Conservation (phyloP, 768 basidiomycete genomes). For the Tulasnella sp. region DNA sequence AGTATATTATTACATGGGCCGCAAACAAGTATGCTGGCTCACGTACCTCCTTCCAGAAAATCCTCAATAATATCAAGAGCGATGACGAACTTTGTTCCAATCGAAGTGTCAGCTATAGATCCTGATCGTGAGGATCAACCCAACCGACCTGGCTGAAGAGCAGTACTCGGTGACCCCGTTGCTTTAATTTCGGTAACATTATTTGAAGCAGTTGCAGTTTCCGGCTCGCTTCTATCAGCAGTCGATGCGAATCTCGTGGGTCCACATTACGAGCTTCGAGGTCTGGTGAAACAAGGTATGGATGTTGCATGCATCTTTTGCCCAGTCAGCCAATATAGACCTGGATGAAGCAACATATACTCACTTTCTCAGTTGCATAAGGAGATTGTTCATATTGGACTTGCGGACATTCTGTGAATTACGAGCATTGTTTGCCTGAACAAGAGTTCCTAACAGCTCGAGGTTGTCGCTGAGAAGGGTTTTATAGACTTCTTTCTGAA, state of each 20-base stretch:
- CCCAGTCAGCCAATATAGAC: background rate
- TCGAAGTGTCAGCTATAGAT: background rate
- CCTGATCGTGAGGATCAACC: background rate
- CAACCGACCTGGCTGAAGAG: constrained; percentile 74
- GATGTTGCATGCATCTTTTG: constrained; percentile 75
- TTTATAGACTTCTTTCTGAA: constrained; percentile 82
- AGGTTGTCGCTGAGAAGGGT: constrained; percentile 74
- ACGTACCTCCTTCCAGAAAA: constrained; percentile 46
- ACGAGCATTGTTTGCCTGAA: constrained; percentile 16
- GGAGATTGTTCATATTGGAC: constrained; percentile 59
- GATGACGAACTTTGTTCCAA: constrained; percentile 72
- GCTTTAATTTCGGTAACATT: constrained; percentile 70
- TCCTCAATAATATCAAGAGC: constrained; percentile 81
- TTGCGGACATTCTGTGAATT: constrained; percentile 23
- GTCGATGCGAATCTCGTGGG: constrained; percentile 52
- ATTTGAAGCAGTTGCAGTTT: constrained; percentile 68
- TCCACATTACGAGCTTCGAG: constrained; percentile 61
- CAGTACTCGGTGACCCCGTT: constrained; percentile 75
- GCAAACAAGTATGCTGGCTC: background rate
- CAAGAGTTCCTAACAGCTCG: constrained; percentile 48
- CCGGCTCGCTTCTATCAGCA: constrained; percentile 70
- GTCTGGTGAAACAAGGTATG: constrained; percentile 67
- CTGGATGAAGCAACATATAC: constrained; percentile 22
- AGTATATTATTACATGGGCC: too few relatives aligned
- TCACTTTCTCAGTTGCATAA: constrained; percentile 82